A percentile compares a stretch with the other conserved stretches of the same genome.
These are phyloP conservation scores for Starmerella bombicola DNA, from an alignment of 805 yeast genomes.

Conservation along the genomic window DNA sequence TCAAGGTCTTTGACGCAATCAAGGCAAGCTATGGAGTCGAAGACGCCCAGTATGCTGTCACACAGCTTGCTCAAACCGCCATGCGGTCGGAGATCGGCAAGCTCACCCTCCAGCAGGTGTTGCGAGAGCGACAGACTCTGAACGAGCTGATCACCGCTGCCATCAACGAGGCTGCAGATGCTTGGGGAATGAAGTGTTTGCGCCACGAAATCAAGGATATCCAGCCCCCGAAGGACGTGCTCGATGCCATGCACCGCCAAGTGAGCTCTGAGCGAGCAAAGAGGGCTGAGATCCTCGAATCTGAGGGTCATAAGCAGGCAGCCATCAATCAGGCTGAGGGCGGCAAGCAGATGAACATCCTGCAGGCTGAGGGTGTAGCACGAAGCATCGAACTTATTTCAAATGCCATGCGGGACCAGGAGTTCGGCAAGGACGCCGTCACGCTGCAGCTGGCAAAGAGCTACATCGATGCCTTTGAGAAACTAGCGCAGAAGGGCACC, in stretches of 20 bases:
- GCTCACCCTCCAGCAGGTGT: slow-evolving; percentile 62
- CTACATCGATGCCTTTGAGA: slow-evolving; percentile 68
- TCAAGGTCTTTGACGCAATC: slow-evolving; percentile 66
- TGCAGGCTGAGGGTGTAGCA: slow-evolving; percentile 76
- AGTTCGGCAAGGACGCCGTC: slow-evolving; percentile 66
- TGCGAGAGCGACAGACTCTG: slow-evolving; percentile 61
- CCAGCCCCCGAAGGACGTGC: slow-evolving; percentile 73
- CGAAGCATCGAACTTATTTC: slow-evolving; percentile 55
- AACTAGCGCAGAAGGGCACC: slow-evolving; percentile 69
- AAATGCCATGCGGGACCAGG: slow-evolving; percentile 50
- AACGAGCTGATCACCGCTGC: slow-evolving; percentile 64
- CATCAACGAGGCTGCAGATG: slow-evolving; percentile 70
- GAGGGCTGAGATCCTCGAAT: slow-evolving; percentile 74
- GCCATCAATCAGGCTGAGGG: slow-evolving; percentile 79
- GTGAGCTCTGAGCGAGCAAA: slow-evolving; percentile 79
- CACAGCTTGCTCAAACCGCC: slow-evolving; percentile 80
- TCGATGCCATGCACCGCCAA: slow-evolving; percentile 85
- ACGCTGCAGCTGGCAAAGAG: slow-evolving; percentile 70
- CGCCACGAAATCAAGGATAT: slow-evolving; percentile 81
- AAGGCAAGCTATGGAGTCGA: slow-evolving; percentile 83
- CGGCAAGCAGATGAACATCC: slow-evolving; percentile 53
- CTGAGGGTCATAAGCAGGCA: slow-evolving; percentile 71
- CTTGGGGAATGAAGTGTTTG: slow-evolving; percentile 75
- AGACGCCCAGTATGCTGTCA: slow-evolving; percentile 72
- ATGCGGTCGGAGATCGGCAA: slow-evolving; percentile 86